These are phyloP conservation scores for Diaporthe batatas DNA, from an alignment of 2,329 filamentous ascomycete species.

Conservation along the genomic window DNA sequence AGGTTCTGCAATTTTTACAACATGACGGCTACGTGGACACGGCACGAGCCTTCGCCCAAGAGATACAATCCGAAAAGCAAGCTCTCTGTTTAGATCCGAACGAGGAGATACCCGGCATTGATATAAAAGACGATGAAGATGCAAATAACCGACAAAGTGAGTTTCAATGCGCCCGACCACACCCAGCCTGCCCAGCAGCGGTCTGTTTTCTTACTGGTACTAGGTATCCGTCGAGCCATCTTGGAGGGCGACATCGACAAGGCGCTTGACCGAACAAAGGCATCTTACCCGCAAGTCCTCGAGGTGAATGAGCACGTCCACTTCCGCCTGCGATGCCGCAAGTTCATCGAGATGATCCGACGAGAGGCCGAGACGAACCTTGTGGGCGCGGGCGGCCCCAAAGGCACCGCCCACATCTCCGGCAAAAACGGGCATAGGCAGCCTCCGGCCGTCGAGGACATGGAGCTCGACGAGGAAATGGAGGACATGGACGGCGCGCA, in stretches of 20 bases:
- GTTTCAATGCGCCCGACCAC: constrained; percentile 49
- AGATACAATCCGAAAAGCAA: constrained; percentile 80
- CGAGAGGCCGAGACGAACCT: constrained; percentile 75
- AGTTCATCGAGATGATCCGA: constrained; percentile 95
- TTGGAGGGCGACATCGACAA: constrained; percentile 93
- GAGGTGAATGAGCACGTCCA: constrained; percentile 85
- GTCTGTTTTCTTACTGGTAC: constrained; percentile 16
- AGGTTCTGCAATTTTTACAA: constrained; percentile 86
- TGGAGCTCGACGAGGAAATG: constrained; percentile 69
- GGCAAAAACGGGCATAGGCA: constrained; percentile 56
- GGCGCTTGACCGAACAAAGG: constrained; percentile 84
- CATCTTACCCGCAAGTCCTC: constrained; percentile 85
- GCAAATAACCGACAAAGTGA: constrained; percentile 87
- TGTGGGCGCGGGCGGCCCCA: constrained; percentile 59
- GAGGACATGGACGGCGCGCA: constrained; percentile 52
- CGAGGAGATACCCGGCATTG: constrained; percentile 68
- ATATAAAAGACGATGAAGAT: constrained; percentile 85
- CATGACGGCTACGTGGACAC: constrained; percentile 98
- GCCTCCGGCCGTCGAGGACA: constrained; percentile 62
- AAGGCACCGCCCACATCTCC: constrained; percentile 47
- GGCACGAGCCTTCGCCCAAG: constrained; percentile 86
- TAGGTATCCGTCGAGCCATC: constrained; percentile 88
- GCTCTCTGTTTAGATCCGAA: constrained; percentile 73
- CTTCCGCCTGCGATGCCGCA: constrained; percentile 89
- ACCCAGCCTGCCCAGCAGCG: not conserved